A percentile compares a stretch with the other conserved stretches of the same genome.
phyloP scores from a whole-genome alignment of 371 early-diverging fungal species.

The Lichtheimia hyalospora region DNA sequence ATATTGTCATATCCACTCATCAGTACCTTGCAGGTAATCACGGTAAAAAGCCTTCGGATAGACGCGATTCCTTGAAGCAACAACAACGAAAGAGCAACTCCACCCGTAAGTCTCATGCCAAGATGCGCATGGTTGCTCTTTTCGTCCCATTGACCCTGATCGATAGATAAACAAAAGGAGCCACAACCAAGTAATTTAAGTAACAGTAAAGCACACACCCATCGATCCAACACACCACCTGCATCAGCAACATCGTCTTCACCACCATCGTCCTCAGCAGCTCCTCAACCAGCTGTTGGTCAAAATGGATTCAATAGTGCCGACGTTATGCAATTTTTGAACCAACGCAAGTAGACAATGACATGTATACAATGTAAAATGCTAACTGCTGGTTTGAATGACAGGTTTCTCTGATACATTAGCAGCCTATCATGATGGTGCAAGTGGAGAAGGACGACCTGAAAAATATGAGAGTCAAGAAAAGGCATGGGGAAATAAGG shows the following conservation, averaged over 20 bases:
- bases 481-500: slow-evolving; percentile 31
- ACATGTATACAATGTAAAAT: background rate
- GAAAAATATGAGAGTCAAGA: slow-evolving; percentile 31
- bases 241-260: slow-evolving; percentile 8
- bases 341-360: slow-evolving; percentile 18
- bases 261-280: slow-evolving; percentile 1
- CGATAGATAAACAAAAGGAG: slow-evolving; percentile 7
- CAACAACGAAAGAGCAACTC: slow-evolving; percentile 6
- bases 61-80: slow-evolving; percentile 32
- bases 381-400: background rate
- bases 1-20: no score
- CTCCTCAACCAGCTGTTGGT: slow-evolving; percentile 6
- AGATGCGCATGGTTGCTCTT: background rate
- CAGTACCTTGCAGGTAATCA: slow-evolving; percentile 6
- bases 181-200: background rate
- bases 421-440: slow-evolving; percentile 20
- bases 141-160: background rate
- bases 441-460: slow-evolving; percentile 17
- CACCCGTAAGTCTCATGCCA: background rate
- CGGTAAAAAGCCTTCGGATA: slow-evolving; percentile 23
- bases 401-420: slow-evolving; percentile 22
- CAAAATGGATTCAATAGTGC: slow-evolving; percentile 28
- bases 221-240: slow-evolving; percentile 13
- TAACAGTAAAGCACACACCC: background rate
- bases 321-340: slow-evolving; percentile 23